Conservation (phyloP, 2,329 filamentous ascomycete species). For the Trichoderma koningiopsis region DNA sequence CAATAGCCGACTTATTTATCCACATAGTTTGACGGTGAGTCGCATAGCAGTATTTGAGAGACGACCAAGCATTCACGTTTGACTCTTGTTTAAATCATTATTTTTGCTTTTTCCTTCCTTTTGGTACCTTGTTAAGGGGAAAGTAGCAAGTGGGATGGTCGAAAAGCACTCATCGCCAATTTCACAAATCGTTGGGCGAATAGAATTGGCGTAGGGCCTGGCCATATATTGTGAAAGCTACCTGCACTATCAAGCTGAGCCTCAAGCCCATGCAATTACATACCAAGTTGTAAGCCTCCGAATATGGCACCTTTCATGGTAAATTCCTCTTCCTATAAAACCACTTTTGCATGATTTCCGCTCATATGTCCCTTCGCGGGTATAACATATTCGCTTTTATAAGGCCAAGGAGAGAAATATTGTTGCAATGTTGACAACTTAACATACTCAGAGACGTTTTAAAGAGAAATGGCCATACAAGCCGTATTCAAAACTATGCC, state of each 20-base stretch:
- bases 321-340: not conserved
- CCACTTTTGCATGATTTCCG: too few species aligned
- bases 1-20: not conserved
- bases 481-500: not conserved
- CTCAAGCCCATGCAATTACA: not conserved
- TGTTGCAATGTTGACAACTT: too few species aligned
- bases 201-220: not conserved
- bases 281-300: not conserved
- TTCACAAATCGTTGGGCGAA: not conserved
- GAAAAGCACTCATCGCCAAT: not conserved
- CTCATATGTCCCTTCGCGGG: not conserved
- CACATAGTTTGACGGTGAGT: not conserved
- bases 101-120: not conserved
- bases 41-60: not conserved
- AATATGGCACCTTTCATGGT: not conserved
- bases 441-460: too few species aligned
- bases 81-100: not conserved
- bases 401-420: not conserved
- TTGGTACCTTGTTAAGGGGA: too few species aligned
- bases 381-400: not conserved
- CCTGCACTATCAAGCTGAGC: not conserved
- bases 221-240: not conserved
- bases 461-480: not conserved
- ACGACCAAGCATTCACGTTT: not conserved
- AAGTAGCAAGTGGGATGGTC: not conserved